Percentiles rank a stretch among this genome's conserved stretches.
Evolutionary conservation across 2,329 filamentous ascomycete genomes (phyloP).

Genomic region (Sporothrix phasma): DNA sequence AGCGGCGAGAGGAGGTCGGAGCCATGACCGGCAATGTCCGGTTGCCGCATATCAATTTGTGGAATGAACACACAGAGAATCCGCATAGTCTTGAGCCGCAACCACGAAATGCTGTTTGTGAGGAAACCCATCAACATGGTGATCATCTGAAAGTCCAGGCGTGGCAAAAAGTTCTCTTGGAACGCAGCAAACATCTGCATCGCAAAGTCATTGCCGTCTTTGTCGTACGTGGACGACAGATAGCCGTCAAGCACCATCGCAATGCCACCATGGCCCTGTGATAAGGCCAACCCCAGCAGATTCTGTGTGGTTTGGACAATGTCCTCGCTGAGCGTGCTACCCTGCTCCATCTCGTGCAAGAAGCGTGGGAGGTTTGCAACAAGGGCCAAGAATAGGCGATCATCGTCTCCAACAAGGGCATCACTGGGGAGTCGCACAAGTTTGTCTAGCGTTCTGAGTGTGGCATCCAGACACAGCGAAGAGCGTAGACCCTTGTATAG

Average conservation of each 20-base stretch:
- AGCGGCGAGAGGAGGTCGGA: conserved; percentile 92
- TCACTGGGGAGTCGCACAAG: conserved; percentile 72
- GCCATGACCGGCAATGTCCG: conserved; percentile 80
- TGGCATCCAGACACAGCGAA: conserved; percentile 67
- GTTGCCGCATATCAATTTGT: conserved; percentile 84
- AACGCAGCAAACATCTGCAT: conserved; percentile 63
- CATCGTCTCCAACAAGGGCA: conserved; percentile 70
- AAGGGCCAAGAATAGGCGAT: conserved; percentile 73
- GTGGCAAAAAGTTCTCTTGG: conserved; percentile 65
- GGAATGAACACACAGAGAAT: conserved; percentile 77
- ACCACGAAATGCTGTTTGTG: conserved; percentile 80
- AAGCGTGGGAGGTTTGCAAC: conserved; percentile 87
- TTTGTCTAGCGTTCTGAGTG: conserved; percentile 66
- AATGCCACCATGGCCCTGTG: conserved; percentile 58
- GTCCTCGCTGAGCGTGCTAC: conserved; percentile 36
- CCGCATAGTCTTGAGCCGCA: conserved; percentile 88
- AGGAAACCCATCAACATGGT: conserved; percentile 86
- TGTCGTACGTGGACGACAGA: conserved; percentile 54
- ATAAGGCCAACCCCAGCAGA: conserved; percentile 62
- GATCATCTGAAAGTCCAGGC: conserved; percentile 72
- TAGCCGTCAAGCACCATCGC: conserved; percentile 61
- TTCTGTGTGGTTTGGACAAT: conserved; percentile 56
- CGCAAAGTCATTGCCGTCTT: conserved; percentile 62
- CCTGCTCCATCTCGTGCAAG: conserved; percentile 65
- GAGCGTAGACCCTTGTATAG: conserved; percentile 90